Percentiles rank a stretch among this genome's conserved stretches.
Evolutionary conservation across 202 grass and related monocot genomes (phyloP).

Genomic region (Musa balbisiana): DNA sequence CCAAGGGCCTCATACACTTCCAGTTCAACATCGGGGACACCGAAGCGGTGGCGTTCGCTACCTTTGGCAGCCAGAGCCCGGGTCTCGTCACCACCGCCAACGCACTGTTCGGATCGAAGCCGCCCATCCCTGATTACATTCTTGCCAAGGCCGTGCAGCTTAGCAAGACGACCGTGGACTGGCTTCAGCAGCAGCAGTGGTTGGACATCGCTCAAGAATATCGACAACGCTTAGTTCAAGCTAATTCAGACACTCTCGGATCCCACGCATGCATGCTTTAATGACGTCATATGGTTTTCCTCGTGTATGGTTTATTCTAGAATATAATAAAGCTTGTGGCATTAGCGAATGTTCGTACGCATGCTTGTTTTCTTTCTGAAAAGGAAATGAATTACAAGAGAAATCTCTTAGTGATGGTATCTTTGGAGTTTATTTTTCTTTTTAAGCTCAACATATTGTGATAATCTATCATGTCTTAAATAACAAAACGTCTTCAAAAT

Average conservation of each 20-base stretch:
- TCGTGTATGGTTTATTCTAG: background rate
- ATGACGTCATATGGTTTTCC: background rate
- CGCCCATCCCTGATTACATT: conserved; percentile 17
- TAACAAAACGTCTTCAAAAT: too few species aligned
- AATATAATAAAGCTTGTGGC: too few species aligned
- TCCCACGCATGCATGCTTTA: too few species aligned
- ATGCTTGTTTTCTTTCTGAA: too few species aligned
- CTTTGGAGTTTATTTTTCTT: too few species aligned
- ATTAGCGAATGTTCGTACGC: too few species aligned
- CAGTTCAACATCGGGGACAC: conserved; percentile 17
- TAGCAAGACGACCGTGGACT: background rate
- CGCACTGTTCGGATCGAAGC: conserved; percentile 21
- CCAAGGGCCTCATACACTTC: conserved; percentile 28
- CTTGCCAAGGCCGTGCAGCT: conserved; percentile 24
- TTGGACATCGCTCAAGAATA: background rate
- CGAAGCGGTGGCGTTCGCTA: conserved; percentile 25
- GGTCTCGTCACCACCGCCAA: conserved; percentile 20
- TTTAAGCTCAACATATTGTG: too few species aligned
- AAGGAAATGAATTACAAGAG: too few species aligned
- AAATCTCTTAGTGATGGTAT: too few species aligned
- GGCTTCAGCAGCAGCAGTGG: conserved; percentile 25
- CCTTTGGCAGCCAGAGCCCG: conserved; percentile 17
- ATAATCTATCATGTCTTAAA: too few species aligned
- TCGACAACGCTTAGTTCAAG: too few species aligned
- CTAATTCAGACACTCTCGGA: too few species aligned